phyloP scores from a whole-genome alignment of 2,329 filamentous ascomycete genomes.

The Colletotrichum sp. region DNA sequence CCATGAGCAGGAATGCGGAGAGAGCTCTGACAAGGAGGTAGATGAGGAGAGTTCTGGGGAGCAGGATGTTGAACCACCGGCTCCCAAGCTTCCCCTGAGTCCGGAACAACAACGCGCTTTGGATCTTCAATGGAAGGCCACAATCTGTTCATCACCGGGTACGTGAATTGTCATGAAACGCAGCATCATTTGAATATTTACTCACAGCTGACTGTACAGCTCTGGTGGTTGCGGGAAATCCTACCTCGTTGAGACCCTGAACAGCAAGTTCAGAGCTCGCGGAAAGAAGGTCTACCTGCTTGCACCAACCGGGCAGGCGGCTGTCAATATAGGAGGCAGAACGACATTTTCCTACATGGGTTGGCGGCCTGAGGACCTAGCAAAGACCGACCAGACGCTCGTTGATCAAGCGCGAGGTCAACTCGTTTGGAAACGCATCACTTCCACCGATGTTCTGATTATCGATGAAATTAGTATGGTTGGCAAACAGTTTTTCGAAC shows the following conservation, averaged over 20 bases:
- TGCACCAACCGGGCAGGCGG: neutral
- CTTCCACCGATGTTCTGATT: constrained; percentile 58
- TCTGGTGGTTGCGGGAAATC: neutral
- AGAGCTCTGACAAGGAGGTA: neutral
- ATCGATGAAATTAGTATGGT: constrained; percentile 73
- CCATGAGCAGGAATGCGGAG: too few relatives aligned
- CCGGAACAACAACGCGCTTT: neutral
- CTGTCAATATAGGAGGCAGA: neutral
- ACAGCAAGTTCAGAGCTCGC: neutral
- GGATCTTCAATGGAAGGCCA: neutral
- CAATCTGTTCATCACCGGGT: neutral
- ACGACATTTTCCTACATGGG: neutral
- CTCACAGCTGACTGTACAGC: neutral
- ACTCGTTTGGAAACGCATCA: constrained; percentile 39
- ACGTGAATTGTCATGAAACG: too few relatives aligned
- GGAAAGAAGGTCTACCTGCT: neutral
- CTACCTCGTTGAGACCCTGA: neutral
- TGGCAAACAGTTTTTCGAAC: constrained; percentile 65
- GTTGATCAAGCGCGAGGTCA: constrained; percentile 11
- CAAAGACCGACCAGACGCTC: neutral
- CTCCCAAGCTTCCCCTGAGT: neutral
- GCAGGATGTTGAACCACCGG: neutral
- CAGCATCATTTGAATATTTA: neutral
- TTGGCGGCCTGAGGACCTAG: neutral
- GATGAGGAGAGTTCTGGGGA: neutral